Conservation (phyloP, 2,329 filamentous ascomycete genomes). For the Sphaerostilbella broomeana region DNA sequence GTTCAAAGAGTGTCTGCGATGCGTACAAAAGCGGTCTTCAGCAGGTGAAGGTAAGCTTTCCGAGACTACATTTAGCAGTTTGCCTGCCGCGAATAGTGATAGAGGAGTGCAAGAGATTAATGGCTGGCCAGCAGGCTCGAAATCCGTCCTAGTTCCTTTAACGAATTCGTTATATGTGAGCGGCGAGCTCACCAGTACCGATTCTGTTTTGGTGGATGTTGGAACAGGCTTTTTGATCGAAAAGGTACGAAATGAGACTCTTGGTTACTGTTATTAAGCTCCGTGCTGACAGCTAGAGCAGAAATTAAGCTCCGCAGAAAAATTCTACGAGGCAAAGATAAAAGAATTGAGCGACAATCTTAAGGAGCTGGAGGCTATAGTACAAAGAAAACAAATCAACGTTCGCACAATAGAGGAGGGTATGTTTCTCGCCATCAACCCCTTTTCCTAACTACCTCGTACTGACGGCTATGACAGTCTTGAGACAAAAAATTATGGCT, state of each 20-base stretch:
- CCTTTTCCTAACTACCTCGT: too few species aligned
- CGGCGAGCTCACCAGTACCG: conserved; percentile 66
- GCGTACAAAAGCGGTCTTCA: conserved; percentile 49
- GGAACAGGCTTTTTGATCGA: conserved; percentile 94
- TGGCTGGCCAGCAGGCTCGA: conserved; percentile 22
- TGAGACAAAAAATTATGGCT: conserved; percentile 37
- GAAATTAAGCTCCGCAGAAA: conserved; percentile 46
- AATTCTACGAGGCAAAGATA: conserved; percentile 52
- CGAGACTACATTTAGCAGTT: neutral
- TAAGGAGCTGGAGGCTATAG: conserved; percentile 50
- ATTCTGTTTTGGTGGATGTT: conserved; percentile 81
- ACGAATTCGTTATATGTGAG: conserved; percentile 94
- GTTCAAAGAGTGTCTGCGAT: conserved; percentile 82
- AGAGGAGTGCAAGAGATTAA: neutral
- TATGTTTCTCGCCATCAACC: conserved; percentile 34
- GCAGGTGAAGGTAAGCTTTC: conserved; percentile 24
- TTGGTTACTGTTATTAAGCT: too few species aligned
- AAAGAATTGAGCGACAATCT: conserved; percentile 47
- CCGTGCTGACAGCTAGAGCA: conserved; percentile 24
- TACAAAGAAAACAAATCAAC: conserved; percentile 72
- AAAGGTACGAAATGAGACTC: conserved; percentile 52
- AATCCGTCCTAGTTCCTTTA: conserved; percentile 78
- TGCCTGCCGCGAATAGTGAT: too few species aligned
- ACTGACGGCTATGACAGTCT: conserved; percentile 26
- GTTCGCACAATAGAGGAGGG: conserved; percentile 84